A percentile compares a stretch with the other conserved stretches of the same genome.
Evolutionary conservation across 83 land plant species (phyloP).

Genomic region (Isoetes engelmannii): DNA sequence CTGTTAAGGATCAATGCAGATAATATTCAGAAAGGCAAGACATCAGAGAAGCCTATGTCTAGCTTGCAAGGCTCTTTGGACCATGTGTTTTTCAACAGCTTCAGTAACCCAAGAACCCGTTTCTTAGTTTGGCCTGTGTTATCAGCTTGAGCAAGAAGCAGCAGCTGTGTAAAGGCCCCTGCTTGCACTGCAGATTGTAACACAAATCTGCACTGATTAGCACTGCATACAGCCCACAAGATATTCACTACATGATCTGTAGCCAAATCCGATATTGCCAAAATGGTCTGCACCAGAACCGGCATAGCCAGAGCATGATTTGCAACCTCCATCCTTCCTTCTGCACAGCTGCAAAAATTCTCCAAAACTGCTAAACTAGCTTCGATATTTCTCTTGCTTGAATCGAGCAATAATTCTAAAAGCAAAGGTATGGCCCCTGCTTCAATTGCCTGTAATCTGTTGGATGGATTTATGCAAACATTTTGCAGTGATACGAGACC

Average conservation of each 20-base stretch:
- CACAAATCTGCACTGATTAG: constrained; percentile 23
- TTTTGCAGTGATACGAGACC: no score
- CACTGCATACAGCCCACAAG: constrained; percentile 29
- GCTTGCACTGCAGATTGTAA: constrained; percentile 40
- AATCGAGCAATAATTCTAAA: no score
- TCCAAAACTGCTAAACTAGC: constrained; percentile 33
- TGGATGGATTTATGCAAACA: no score
- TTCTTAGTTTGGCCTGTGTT: constrained; percentile 32
- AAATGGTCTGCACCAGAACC: constrained; percentile 43
- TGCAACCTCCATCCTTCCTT: constrained; percentile 45
- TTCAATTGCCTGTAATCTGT: no score
- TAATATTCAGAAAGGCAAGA: no score
- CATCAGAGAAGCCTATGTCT: no score
- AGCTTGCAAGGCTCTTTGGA: no score
- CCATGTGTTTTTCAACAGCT: constrained; percentile 2
- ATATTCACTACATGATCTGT: constrained; percentile 51
- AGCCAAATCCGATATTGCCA: constrained; percentile 40
- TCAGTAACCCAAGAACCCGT: constrained; percentile 15
- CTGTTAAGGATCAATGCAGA: no score
- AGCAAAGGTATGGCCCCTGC: no score
- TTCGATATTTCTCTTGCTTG: constrained; percentile 29
- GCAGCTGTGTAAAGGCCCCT: constrained; percentile 49
- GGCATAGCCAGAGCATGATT: constrained; percentile 50
- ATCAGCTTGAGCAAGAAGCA: constrained; percentile 40
- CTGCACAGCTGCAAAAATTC: constrained; percentile 42